Conservation (phyloP, 2,329 filamentous ascomycete genomes). For the Monilinia polystroma region DNA sequence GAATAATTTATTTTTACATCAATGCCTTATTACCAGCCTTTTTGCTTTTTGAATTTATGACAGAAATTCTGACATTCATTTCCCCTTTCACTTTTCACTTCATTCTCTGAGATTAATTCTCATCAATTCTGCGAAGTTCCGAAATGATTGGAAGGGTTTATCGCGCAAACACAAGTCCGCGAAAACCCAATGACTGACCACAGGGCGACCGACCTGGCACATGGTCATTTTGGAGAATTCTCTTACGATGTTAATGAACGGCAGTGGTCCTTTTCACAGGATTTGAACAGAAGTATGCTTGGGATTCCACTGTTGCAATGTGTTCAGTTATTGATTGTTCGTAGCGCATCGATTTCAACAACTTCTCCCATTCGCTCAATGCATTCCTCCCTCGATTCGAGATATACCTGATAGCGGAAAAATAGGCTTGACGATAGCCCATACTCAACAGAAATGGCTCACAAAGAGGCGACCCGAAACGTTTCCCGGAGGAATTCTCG, state of each 20-base stretch:
- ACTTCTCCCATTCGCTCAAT: constrained; percentile 34
- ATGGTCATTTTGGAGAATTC: constrained; percentile 53
- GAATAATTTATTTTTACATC: constrained; percentile 13
- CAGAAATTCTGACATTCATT: constrained; percentile 3
- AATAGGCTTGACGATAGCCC: constrained; percentile 21
- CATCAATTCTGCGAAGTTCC: constrained; percentile 13
- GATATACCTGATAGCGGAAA: constrained; percentile 22
- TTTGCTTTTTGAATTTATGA: constrained; percentile 4
- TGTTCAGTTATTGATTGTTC: constrained; percentile 22
- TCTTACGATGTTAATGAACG: constrained; percentile 44
- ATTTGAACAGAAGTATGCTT: constrained; percentile 28
- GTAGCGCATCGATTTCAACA: constrained; percentile 34
- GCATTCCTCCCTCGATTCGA: constrained; percentile 32
- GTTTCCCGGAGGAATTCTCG: constrained; percentile 29
- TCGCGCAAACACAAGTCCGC: constrained; percentile 27
- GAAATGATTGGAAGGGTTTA: constrained; percentile 34
- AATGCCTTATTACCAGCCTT: background rate
- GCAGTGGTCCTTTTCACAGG: constrained; percentile 38
- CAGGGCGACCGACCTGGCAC: constrained; percentile 48
- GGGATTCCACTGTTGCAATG: background rate
- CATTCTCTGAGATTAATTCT: background rate
- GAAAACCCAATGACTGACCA: constrained; percentile 42
- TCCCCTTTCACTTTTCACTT: background rate
- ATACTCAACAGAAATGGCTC: constrained; percentile 33
- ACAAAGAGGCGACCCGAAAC: constrained; percentile 34